Conservation (phyloP, 805 yeast genomes). For the Hanseniaspora lindneri region DNA sequence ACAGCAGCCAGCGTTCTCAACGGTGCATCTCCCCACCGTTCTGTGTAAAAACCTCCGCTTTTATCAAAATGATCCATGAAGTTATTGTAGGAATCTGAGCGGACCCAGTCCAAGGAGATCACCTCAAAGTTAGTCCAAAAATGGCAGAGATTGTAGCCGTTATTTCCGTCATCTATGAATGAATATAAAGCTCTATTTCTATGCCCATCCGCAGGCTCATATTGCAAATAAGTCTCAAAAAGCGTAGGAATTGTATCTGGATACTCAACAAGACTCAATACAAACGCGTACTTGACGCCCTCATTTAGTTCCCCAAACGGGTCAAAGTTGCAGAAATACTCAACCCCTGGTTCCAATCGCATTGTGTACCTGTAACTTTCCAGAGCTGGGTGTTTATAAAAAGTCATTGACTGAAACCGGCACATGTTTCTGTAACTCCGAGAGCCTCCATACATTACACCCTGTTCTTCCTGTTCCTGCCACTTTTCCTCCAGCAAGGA, state of each 20-base stretch:
- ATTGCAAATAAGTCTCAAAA: slow-evolving; percentile 63
- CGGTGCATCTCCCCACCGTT: slow-evolving; percentile 95
- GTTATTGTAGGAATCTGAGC: slow-evolving; percentile 48
- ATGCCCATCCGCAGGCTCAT: slow-evolving; percentile 38
- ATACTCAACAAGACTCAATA: slow-evolving; percentile 72
- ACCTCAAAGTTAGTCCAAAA: slow-evolving; percentile 84
- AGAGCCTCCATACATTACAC: slow-evolving; percentile 54
- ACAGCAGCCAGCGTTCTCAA: slow-evolving; percentile 37
- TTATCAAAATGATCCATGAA: slow-evolving; percentile 54
- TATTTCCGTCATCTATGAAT: slow-evolving; percentile 35
- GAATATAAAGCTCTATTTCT: slow-evolving; percentile 29
- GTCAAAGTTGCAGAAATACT: slow-evolving; percentile 83
- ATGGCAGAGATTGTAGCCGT: slow-evolving; percentile 68
- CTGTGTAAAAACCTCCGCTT: slow-evolving; percentile 70
- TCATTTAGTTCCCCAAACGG: slow-evolving; percentile 73
- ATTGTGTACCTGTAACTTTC: slow-evolving; percentile 76
- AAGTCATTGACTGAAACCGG: slow-evolving; percentile 82
- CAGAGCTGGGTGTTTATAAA: slow-evolving; percentile 66
- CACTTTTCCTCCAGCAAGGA: slow-evolving; percentile 40
- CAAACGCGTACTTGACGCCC: slow-evolving; percentile 75
- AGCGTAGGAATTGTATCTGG: slow-evolving; percentile 74
- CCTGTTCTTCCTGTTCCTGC: slow-evolving; percentile 34
- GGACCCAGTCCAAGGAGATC: slow-evolving; percentile 49
- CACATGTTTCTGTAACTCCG: slow-evolving; percentile 85
- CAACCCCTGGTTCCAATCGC: slow-evolving; percentile 89